Conservation (phyloP, 352 stramenopile genomes). For the Phytopythium ostracodes region DNA sequence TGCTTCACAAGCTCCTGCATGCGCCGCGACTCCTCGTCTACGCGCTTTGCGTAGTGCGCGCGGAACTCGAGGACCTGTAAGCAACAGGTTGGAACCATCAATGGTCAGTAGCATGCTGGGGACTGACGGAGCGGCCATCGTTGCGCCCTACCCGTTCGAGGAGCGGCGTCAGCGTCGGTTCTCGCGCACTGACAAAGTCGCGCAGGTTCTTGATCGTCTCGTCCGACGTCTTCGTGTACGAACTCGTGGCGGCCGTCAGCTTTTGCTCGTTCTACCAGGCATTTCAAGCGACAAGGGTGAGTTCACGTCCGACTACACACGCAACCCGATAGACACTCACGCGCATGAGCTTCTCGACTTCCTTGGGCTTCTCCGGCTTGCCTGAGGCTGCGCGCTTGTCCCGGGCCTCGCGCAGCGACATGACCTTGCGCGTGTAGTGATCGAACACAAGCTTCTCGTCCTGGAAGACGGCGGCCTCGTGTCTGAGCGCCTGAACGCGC, state of each 20-base stretch:
- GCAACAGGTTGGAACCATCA: not conserved
- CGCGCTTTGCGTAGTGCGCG: constrained; percentile 45
- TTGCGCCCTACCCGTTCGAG: constrained; percentile 37
- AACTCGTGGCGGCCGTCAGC: constrained; percentile 49
- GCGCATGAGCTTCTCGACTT: constrained; percentile 73
- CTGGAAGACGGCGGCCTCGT: constrained; percentile 45
- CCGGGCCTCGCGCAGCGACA: constrained; percentile 48
- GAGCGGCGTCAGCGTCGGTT: constrained; percentile 57
- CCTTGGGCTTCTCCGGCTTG: constrained; percentile 66
- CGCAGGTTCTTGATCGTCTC: constrained; percentile 50
- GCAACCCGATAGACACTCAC: constrained; percentile 12
- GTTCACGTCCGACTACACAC: not conserved
- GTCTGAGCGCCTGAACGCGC: constrained; percentile 34
- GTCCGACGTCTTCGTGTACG: constrained; percentile 68
- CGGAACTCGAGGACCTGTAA: constrained; percentile 56
- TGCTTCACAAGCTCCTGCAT: constrained; percentile 50
- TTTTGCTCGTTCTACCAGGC: constrained; percentile 68
- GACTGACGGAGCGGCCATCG: not conserved
- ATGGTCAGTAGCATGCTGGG: not conserved
- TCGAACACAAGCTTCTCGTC: constrained; percentile 71
- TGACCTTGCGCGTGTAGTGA: constrained; percentile 79
- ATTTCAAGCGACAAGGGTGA: not conserved
- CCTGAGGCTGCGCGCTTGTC: constrained; percentile 51
- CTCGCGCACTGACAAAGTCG: constrained; percentile 54
- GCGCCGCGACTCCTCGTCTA: constrained; percentile 45